Conservation (phyloP, 352 stramenopile species). For the Phytopythium cucurbitacearum region DNA sequence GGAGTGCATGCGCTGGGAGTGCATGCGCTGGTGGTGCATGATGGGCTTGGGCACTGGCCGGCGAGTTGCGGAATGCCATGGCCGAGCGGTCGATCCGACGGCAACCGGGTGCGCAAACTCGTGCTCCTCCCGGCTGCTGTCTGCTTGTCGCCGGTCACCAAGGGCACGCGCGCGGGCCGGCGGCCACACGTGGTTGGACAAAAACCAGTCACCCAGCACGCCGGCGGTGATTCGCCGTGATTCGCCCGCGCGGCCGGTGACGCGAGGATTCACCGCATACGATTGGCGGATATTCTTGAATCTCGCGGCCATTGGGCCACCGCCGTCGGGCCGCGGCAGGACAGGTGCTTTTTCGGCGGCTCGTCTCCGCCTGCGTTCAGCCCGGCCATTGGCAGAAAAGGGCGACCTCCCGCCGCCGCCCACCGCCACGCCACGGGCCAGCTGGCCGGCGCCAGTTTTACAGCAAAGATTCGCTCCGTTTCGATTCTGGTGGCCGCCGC, state of each 20-base stretch:
- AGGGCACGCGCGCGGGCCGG: background rate
- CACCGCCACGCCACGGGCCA: background rate
- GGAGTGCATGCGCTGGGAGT: background rate
- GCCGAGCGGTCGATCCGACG: background rate
- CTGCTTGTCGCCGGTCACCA: too few species aligned
- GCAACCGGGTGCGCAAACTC: too few species aligned
- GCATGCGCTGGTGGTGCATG: constrained; percentile 1
- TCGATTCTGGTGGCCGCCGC: background rate
- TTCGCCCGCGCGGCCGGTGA: constrained; percentile 1
- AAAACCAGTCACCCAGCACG: background rate
- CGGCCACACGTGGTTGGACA: background rate
- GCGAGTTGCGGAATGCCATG: constrained; percentile 30
- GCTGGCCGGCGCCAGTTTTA: background rate
- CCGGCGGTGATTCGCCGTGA: constrained; percentile 2
- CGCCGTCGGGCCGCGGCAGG: background rate
- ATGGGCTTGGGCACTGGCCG: constrained; percentile 3
- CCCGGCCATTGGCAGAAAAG: background rate
- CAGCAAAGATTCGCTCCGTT: constrained; percentile 3
- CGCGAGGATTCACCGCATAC: background rate
- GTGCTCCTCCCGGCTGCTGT: too few species aligned
- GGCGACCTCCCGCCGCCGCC: too few species aligned
- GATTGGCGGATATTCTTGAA: constrained; percentile 2
- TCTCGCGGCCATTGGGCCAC: background rate
- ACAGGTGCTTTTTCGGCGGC: background rate
- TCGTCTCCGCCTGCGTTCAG: constrained; percentile 1